Evolutionary conservation across 1,284 basidiomycete species (phyloP).

Genomic region (Xerocomus nothofagi): DNA sequence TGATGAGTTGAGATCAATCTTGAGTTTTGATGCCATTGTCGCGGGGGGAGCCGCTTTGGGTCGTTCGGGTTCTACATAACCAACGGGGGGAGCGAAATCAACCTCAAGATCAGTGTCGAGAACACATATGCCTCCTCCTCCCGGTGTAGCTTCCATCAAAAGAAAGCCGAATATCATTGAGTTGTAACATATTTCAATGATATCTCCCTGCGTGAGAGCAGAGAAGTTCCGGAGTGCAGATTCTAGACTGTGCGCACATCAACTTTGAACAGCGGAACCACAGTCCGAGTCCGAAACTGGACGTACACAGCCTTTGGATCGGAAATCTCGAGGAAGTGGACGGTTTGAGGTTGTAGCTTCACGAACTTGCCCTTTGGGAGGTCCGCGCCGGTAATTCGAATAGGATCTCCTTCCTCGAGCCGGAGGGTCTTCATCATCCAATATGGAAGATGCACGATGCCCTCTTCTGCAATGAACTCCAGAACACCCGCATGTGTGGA

Average conservation of each 20-base stretch:
- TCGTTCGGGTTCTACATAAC: slow-evolving; percentile 88
- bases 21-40: slow-evolving; percentile 97
- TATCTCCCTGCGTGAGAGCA: slow-evolving; percentile 86
- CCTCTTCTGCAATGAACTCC: slow-evolving; percentile 98
- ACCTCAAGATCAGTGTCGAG: slow-evolving; percentile 97
- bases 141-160: slow-evolving; percentile 92
- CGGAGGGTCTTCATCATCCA: slow-evolving; percentile 99
- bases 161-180: slow-evolving; percentile 93
- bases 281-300: background rate
- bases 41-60: slow-evolving; percentile 78
- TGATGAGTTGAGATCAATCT: slow-evolving; percentile 86
- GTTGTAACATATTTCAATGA: slow-evolving; percentile 91
- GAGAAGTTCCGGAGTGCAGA: slow-evolving; percentile 94
- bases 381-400: slow-evolving; percentile 86
- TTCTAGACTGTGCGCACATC: slow-evolving; percentile 67
- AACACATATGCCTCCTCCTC: slow-evolving; percentile 86
- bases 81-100: slow-evolving; percentile 75
- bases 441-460: slow-evolving; percentile 91
- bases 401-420: slow-evolving; percentile 92
- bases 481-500: slow-evolving; percentile 96
- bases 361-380: slow-evolving; percentile 94
- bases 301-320: slow-evolving; percentile 97
- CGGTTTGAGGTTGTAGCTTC: slow-evolving; percentile 95
- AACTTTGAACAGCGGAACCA: background rate
- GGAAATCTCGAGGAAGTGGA: slow-evolving; percentile 91